Conservation (phyloP, 1,139 yeast genomes). For the Suhomyces bribrorum region DNA sequence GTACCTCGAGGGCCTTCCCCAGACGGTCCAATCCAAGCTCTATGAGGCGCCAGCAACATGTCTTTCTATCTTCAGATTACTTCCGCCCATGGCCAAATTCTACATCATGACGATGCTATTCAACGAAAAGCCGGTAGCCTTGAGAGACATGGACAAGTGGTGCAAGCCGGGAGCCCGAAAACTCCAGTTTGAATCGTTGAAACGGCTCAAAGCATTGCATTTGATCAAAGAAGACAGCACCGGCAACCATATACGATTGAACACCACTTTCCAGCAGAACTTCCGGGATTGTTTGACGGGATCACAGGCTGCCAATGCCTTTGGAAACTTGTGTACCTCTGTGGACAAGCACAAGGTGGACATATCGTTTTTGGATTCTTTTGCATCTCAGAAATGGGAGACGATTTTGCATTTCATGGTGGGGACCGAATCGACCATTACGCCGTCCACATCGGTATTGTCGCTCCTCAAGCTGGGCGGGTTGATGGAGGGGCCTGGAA, state of each 20-base stretch:
- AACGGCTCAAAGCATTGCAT: conserved; percentile 75
- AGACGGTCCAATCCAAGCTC: conserved; percentile 73
- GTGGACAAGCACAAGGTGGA: conserved; percentile 53
- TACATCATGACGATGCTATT: conserved; percentile 86
- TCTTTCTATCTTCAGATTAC: conserved; percentile 80
- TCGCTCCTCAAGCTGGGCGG: conserved; percentile 73
- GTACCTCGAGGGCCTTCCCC: conserved; percentile 87
- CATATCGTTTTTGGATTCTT: conserved; percentile 66
- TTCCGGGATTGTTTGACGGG: conserved; percentile 87
- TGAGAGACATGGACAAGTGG: conserved; percentile 74
- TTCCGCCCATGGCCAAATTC: conserved; percentile 88
- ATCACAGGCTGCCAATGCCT: conserved; percentile 51
- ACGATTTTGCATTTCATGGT: conserved; percentile 96
- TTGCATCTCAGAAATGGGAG: conserved; percentile 91
- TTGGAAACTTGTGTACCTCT: conserved; percentile 40
- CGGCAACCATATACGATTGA: conserved; percentile 59
- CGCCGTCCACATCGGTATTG: conserved; percentile 71
- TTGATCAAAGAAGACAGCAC: conserved; percentile 65
- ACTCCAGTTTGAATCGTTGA: conserved; percentile 74
- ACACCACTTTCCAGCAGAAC: conserved; percentile 71
- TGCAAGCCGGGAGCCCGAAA: conserved; percentile 58
- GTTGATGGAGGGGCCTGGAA: conserved; percentile 66
- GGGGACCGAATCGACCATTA: conserved; percentile 70
- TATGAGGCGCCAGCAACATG: conserved; percentile 89
- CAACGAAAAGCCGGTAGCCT: conserved; percentile 69